Evolutionary conservation across 1,139 yeast genomes (phyloP), one percentile per base, ranked within the genome.

Genomic region (Kodamaea sp.): DNA sequence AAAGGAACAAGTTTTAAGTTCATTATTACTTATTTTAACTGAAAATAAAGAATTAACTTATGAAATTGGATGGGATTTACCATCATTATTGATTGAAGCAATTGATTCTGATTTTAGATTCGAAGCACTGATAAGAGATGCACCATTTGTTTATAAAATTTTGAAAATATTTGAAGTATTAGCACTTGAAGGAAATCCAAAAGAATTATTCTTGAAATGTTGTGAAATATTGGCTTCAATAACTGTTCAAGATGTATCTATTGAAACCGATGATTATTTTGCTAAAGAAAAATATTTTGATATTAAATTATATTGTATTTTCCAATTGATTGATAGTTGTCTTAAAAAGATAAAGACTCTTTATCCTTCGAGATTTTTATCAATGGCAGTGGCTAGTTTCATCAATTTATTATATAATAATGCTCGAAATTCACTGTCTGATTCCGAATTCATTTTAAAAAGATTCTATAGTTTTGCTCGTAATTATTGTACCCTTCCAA

Each of bases 21-120:
- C 63, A 9, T 54, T 87, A 23, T 55, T 66, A 32, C 63, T 56
- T 0, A 62, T 77, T 1, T 57, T 87, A 27, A 46, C 54, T 2
- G 56, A 55, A 1, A 62, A 81, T 52, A 57, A 67, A 24, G 69
- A 70, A n/a, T 59, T 87, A 28, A 67, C 81, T 0, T 66, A 73
- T 43, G 86, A 84, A 49, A 77, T 87, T 42, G 95, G 95, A 2
- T 89, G 97, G 97, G 96, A 89, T 57, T 56, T 89, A 20, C 96
- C 96, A 0, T 73, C 69, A 26, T 55, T 85, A 32, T 52, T 89
- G 12, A 54, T 86, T 31, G 59, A 62, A 4, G 79, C 67, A 48
- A 47, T 76, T 10, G 75, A 65, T 24, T 56, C 48, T 7, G 49
- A 49, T 24, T 41, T 36, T 32, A 34, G 29, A 23, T 50, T 54